phyloP scores from a whole-genome alignment of 768 basidiomycete species.

The Lactarius trivialis region DNA sequence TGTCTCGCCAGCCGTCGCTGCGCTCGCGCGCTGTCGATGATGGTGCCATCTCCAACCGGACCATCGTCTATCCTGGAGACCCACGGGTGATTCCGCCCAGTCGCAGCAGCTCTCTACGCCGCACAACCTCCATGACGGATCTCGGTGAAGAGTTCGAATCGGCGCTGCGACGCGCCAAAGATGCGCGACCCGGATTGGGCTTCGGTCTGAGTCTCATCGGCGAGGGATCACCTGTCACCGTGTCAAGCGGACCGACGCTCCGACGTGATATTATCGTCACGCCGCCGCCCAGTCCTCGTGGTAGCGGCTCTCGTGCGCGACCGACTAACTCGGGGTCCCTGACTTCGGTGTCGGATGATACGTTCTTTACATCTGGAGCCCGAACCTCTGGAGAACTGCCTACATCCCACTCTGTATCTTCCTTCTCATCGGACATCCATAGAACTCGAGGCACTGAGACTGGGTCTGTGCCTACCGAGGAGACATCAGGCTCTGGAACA shows the following conservation, averaged over 20 bases:
- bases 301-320: constrained; percentile 28
- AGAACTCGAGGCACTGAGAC: constrained; percentile 27
- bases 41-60: constrained; percentile 55
- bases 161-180: constrained; percentile 38
- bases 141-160: constrained; percentile 54
- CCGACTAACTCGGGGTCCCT: constrained; percentile 26
- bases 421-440: constrained; percentile 27
- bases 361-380: constrained; percentile 41
- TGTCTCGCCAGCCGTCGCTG: constrained; percentile 42
- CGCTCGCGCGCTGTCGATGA: constrained; percentile 70
- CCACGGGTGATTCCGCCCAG: constrained; percentile 66
- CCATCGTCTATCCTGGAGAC: constrained; percentile 68
- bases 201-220: constrained; percentile 42
- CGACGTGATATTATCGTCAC: constrained; percentile 38
- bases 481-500: constrained; percentile 28
- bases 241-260: constrained; percentile 56
- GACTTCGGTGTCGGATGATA: constrained; percentile 36
- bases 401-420: constrained; percentile 34
- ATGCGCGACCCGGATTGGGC: constrained; percentile 37
- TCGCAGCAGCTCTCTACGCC: constrained; percentile 47
- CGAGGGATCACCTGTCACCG: constrained; percentile 61
- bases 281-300: constrained; percentile 38
- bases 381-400: constrained; percentile 31
- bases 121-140: constrained; percentile 74
- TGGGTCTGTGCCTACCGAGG: constrained; percentile 33